phyloP scores from a whole-genome alignment of 768 basidiomycete species.

The Lentinula guzmanii region DNA sequence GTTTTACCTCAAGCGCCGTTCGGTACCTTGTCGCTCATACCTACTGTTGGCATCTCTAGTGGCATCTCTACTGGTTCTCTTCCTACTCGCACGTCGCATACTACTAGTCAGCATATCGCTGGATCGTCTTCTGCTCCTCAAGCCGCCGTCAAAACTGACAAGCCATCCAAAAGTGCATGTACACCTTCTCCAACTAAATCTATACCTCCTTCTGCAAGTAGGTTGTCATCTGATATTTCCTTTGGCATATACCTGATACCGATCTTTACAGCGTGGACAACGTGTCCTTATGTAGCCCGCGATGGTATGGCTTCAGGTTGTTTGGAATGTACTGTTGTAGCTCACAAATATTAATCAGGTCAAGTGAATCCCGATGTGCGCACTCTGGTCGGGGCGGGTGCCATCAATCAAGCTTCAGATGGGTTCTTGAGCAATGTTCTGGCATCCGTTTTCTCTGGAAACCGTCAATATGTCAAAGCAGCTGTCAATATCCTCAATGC shows the following conservation, averaged over 20 bases:
- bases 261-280: slow-evolving; percentile 24
- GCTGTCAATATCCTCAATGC: slow-evolving; percentile 31
- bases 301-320: slow-evolving; percentile 28
- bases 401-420: slow-evolving; percentile 35
- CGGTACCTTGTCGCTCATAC: neutral
- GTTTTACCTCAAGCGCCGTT: slow-evolving; percentile 11
- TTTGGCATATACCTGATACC: slow-evolving; percentile 2
- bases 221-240: slow-evolving; percentile 12
- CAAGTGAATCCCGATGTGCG: slow-evolving; percentile 52
- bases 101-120: slow-evolving; percentile 11
- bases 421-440: slow-evolving; percentile 39
- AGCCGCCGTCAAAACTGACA: slow-evolving; percentile 25
- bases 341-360: neutral
- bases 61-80: neutral
- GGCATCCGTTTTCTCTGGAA: slow-evolving; percentile 28
- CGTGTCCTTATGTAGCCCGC: slow-evolving; percentile 38
- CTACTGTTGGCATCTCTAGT: neutral
- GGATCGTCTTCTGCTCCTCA: slow-evolving; percentile 26
- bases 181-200: slow-evolving; percentile 43
- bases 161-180: slow-evolving; percentile 28
- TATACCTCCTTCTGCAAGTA: slow-evolving; percentile 47
- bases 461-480: slow-evolving; percentile 27
- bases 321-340: neutral
- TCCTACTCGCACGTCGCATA: slow-evolving; percentile 3
- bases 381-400: slow-evolving; percentile 32